Percentiles rank a stretch among this genome's conserved stretches.
phyloP scores from a whole-genome alignment of 2,329 filamentous ascomycete species.

The Westerdykella ornata region DNA sequence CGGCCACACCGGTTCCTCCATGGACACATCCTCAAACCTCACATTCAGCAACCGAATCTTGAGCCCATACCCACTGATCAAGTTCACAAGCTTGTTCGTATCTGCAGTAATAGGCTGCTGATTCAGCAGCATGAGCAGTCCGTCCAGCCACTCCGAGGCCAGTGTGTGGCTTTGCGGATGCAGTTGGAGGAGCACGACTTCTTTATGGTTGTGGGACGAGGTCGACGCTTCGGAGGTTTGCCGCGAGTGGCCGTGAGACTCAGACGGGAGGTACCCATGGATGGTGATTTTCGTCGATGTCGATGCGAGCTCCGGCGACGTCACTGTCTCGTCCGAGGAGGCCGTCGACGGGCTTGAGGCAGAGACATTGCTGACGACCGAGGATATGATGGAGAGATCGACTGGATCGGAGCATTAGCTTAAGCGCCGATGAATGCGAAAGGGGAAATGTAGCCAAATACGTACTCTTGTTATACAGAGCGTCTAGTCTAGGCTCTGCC shows the following conservation, averaged over 20 bases:
- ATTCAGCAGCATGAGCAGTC: conserved; percentile 86
- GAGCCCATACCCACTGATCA: conserved; percentile 84
- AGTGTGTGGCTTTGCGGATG: conserved; percentile 72
- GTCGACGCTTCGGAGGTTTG: conserved; percentile 28
- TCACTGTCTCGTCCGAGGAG: conserved; percentile 44
- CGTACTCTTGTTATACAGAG: conserved; percentile 65
- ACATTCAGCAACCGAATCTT: conserved; percentile 92
- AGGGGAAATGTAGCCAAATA: conserved; percentile 7
- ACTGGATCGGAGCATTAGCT: conserved; percentile 44
- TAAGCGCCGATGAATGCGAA: conserved; percentile 14
- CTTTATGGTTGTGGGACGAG: conserved; percentile 42
- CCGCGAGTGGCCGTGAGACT: conserved; percentile 18
- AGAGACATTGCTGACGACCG: conserved; percentile 88
- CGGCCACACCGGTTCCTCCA: conserved; percentile 69
- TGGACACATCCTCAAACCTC: conserved; percentile 67
- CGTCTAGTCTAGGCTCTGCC: conserved; percentile 64
- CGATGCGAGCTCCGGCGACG: conserved; percentile 30
- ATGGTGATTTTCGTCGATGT: conserved; percentile 82
- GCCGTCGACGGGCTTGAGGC: conserved; percentile 50
- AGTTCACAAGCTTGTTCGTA: conserved; percentile 78
- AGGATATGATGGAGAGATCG: conserved; percentile 80
- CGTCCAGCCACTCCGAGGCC: conserved; percentile 95
- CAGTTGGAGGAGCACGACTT: conserved; percentile 73
- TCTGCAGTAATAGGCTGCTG: conserved; percentile 96
- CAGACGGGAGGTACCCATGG: conserved; percentile 57